Percentiles rank a stretch among this genome's conserved stretches.
Evolutionary conservation across 768 basidiomycete genomes (phyloP).

Genomic region (Boletus reticuloceps): DNA sequence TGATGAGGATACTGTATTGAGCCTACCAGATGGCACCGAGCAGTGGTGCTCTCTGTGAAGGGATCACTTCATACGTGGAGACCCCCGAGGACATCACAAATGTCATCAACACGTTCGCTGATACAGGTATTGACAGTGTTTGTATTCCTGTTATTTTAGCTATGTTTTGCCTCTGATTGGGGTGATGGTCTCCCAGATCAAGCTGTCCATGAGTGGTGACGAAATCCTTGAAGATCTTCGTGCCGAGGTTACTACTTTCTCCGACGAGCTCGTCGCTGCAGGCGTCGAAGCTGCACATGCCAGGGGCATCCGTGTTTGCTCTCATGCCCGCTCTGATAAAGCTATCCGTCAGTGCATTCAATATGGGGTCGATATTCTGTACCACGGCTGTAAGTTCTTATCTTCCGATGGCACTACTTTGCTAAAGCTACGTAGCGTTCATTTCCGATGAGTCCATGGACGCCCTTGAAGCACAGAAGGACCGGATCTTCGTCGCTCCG

Average conservation of each 20-base stretch:
- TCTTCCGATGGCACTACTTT: background rate
- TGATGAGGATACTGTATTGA: background rate
- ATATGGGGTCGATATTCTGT: slow-evolving; percentile 35
- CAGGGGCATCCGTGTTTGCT: slow-evolving; percentile 36
- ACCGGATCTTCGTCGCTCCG: slow-evolving; percentile 33
- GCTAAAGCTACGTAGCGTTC: slow-evolving; percentile 27
- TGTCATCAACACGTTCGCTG: slow-evolving; percentile 24
- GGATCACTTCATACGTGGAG: slow-evolving; percentile 34
- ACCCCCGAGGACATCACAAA: slow-evolving; percentile 28
- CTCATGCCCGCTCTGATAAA: slow-evolving; percentile 36
- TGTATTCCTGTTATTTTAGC: background rate
- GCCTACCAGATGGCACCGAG: slow-evolving; percentile 27
- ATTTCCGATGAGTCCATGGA: slow-evolving; percentile 37
- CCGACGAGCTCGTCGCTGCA: slow-evolving; percentile 33
- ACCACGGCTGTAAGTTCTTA: slow-evolving; percentile 23
- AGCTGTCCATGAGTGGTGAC: slow-evolving; percentile 37
- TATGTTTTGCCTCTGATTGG: background rate
- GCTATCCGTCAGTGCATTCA: slow-evolving; percentile 34
- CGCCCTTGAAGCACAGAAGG: slow-evolving; percentile 35
- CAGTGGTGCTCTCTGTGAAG: slow-evolving; percentile 29
- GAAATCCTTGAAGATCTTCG: slow-evolving; percentile 35
- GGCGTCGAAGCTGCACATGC: slow-evolving; percentile 35
- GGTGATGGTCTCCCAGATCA: slow-evolving; percentile 20
- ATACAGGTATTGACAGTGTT: slow-evolving; percentile 23
- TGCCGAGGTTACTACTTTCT: slow-evolving; percentile 35